Percentiles rank a stretch among this genome's conserved stretches.
Evolutionary conservation across 1,139 yeast genomes (phyloP).

Genomic region (Kodamaea plutei): DNA sequence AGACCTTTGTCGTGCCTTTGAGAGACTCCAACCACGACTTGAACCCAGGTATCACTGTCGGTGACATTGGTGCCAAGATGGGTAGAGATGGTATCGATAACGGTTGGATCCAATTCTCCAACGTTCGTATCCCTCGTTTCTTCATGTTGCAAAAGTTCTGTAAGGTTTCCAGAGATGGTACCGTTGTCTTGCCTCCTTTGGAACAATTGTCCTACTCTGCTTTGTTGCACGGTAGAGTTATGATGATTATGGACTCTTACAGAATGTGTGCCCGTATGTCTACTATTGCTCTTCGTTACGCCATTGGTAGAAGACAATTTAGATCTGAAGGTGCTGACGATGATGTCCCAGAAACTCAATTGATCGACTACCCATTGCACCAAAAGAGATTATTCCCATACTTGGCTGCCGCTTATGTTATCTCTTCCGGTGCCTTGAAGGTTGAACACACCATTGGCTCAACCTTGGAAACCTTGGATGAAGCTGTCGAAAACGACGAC

Average conservation of each 20-base stretch:
- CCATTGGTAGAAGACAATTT: conserved; percentile 45
- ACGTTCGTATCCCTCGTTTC: conserved; percentile 42
- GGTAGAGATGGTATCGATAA: conserved; percentile 49
- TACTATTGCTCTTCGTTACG: conserved; percentile 44
- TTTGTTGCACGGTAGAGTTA: conserved; percentile 43
- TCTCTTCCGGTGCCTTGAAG: conserved; percentile 39
- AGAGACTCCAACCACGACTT: conserved; percentile 43
- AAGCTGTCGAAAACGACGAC: conserved; percentile 35
- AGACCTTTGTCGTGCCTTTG: conserved; percentile 47
- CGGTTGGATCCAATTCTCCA: conserved; percentile 48
- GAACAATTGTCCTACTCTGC: conserved; percentile 48
- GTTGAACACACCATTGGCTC: conserved; percentile 29
- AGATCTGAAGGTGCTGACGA: conserved; percentile 24
- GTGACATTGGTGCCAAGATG: conserved; percentile 50
- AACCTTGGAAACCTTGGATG: conserved; percentile 30
- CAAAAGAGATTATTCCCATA: conserved; percentile 44
- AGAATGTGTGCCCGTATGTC: conserved; percentile 39
- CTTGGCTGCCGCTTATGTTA: conserved; percentile 42
- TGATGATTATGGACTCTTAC: conserved; percentile 43
- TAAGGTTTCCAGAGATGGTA: conserved; percentile 38
- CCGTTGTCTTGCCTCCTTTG: conserved; percentile 41
- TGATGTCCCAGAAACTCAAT: conserved; percentile 25
- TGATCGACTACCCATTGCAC: conserved; percentile 46
- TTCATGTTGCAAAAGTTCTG: conserved; percentile 49
- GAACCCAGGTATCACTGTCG: conserved; percentile 42